Base-by-base conservation (phyloP, 2,329 filamentous ascomycete genomes). In the Talaromyces amestolkiae region DNA sequence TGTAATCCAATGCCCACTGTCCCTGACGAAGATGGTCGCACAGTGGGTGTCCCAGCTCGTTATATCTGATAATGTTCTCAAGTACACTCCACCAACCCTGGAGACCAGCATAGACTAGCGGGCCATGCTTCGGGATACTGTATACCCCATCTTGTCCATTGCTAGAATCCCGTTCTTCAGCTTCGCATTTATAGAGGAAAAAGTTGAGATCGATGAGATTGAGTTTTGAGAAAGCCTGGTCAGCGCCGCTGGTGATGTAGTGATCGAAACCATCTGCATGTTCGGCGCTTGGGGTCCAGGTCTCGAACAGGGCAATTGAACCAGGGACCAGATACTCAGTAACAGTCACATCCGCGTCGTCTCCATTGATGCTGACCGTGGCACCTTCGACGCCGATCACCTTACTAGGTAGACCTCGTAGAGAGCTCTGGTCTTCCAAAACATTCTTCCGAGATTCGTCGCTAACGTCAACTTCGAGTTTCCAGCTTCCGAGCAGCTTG, bases 51-150 rank as follows among this genome's bases (percentile, higher is more conserved):
- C 91, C 95, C 9, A 99, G 86, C 74, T 98, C 88, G 76, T 99
- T 99, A 69, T 95, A 88, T 60, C 85, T 86, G 71, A 98, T 91
- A 68, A 99, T 90, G 65, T 91, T 84, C 71, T 92, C 89, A 49
- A 99, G 81, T 0, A 97, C 83, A 75, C 93, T 97, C 93, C 94
- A 97, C 94, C 95, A 99, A 43, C 96, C 96, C 77, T 99, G 95
- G n/a, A 99, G 84, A 67, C 95, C 95, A 67, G 94, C 94, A 77
- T 98, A 99, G 2, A 97, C 91, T 49, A 97, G 85, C 66, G 90
- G 88, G 2, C 93, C 94, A 73, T 93, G 83, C 1, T 89, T 89
- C 1, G 95, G 95, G 69, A 99, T 90, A 61, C 89, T 86, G 79
- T 98, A 99, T 9, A 89, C 89, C n/a, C 95, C 94, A 75, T 97